Conservation (phyloP, 2,329 filamentous ascomycete genomes). For the Neonectria sp. region DNA sequence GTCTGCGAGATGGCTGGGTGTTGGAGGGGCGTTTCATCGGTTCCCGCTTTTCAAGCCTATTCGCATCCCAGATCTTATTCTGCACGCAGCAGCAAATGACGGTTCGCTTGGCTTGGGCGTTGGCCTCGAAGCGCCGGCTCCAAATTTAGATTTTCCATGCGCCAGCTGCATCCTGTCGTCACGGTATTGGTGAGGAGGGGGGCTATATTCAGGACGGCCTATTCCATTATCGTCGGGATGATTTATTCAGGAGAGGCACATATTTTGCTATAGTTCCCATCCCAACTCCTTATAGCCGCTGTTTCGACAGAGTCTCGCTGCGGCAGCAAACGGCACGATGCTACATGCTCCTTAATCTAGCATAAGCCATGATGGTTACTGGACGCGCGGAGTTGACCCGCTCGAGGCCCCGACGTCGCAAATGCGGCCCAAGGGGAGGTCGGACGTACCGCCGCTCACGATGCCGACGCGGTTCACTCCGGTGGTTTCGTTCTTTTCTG, state of each 20-base stretch:
- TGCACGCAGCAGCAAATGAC: background rate
- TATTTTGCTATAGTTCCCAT: background rate
- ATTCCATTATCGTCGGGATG: background rate
- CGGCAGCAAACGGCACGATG: background rate
- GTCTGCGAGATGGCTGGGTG: constrained; percentile 31
- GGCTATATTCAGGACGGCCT: constrained; percentile 8
- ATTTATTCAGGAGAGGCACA: background rate
- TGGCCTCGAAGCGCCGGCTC: constrained; percentile 38
- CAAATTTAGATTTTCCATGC: constrained; percentile 33
- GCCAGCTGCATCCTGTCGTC: constrained; percentile 27
- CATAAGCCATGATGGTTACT: background rate
- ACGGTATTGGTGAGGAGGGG: constrained; percentile 23
- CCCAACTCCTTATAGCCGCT: background rate
- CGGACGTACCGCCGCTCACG: constrained; percentile 7
- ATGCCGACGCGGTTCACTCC: background rate
- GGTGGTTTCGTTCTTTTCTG: background rate
- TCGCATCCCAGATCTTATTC: constrained; percentile 4
- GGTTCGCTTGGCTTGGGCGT: constrained; percentile 31
- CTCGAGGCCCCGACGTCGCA: constrained; percentile 17
- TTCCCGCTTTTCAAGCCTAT: constrained; percentile 17
- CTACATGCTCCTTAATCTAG: background rate
- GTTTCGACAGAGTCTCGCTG: background rate
- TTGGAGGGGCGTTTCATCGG: constrained; percentile 41
- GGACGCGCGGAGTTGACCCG: constrained; percentile 2
- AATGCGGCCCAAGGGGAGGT: constrained; percentile 1